Percentiles rank a stretch among this genome's conserved stretches.
phyloP scores from a whole-genome alignment of 352 stramenopile genomes.

The Phytophthora multivora region DNA sequence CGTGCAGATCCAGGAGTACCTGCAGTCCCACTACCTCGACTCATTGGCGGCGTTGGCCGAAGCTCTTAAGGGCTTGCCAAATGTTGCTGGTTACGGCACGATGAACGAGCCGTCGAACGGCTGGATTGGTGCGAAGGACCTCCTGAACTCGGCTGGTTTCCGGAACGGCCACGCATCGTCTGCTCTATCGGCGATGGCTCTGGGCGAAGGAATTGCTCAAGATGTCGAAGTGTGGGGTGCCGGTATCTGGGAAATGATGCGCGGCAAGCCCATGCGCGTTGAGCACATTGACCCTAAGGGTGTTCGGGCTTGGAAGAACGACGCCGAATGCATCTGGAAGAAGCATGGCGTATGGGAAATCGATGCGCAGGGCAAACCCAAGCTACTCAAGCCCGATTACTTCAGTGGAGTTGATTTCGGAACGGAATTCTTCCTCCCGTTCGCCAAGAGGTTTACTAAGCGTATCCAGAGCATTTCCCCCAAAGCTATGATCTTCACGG shows the following conservation, averaged over 20 bases:
- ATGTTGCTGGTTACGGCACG: slow-evolving; percentile 87
- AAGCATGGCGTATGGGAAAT: slow-evolving; percentile 78
- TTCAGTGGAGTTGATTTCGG: slow-evolving; percentile 74
- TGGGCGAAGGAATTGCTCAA: slow-evolving; percentile 66
- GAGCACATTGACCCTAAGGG: slow-evolving; percentile 57
- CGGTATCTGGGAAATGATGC: slow-evolving; percentile 61
- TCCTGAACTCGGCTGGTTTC: slow-evolving; percentile 47
- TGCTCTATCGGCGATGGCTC: slow-evolving; percentile 74
- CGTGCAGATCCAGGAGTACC: slow-evolving; percentile 78
- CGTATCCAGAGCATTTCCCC: slow-evolving; percentile 58
- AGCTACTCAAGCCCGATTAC: slow-evolving; percentile 61
- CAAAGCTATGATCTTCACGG: slow-evolving; percentile 70
- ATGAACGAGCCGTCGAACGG: slow-evolving; percentile 90
- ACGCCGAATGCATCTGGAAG: slow-evolving; percentile 67
- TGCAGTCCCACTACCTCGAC: slow-evolving; percentile 87
- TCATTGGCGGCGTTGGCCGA: slow-evolving; percentile 68
- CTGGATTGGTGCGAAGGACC: slow-evolving; percentile 65
- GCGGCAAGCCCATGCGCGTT: slow-evolving; percentile 39
- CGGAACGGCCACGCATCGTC: slow-evolving; percentile 64
- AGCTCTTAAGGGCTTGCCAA: slow-evolving; percentile 61
- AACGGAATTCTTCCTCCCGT: slow-evolving; percentile 74
- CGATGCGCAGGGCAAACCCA: slow-evolving; percentile 26
- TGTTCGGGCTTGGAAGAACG: slow-evolving; percentile 63
- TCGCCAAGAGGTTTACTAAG: slow-evolving; percentile 56
- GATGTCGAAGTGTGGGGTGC: slow-evolving; percentile 66